Evolutionary conservation across 257 asterid genomes (phyloP), one percentile per base, ranked within the genome.

Genomic region (Solanum paucissectum): DNA sequence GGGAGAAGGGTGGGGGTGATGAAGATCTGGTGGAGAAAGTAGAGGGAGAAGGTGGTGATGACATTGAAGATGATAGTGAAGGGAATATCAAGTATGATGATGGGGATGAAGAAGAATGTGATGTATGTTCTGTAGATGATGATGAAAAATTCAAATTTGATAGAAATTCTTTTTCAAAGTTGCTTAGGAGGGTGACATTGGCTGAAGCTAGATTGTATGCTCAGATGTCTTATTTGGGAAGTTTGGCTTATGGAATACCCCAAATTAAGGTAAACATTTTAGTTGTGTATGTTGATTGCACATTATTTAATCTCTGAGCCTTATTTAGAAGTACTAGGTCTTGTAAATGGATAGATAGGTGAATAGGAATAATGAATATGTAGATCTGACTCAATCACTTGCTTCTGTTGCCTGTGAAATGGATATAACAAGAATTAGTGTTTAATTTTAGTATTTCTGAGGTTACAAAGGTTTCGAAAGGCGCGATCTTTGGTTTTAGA

Each of bases 131-230:
- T 75, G 89, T 91, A 75, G 95, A 91, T 14, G 96, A 90, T 27
- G 91, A 87, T 5, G 94, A 94, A 72, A 93, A 77, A 46, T 86
- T 94, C 38, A 91, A 90, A 52, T 97, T 97, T 10, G 93, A 94
- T 90, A 91, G 91, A 62, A 93, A 94, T 85, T 94, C 98, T 16
- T 97, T 96, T 86, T 91, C 98, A 8, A 97, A 95, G 89, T 92
- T 97, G 55, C 94, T 97, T 12, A 89, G 89, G 25, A 95, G 90
- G 90, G 99, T 97, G 90, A 90, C 99, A 9, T 90, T 97, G 88
- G 89, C 90, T 12, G 98, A 96, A 91, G 97, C 98, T 82, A 92
- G 98, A 86, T 94, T 94, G 86, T 95, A 94, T 92, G 95, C 98
- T 72, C 90, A 88, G 83, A 88, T 97, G 97, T 94, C 98, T 83